Conservation (phyloP, 2,329 filamentous ascomycete genomes). For the Pseudogymnoascus verrucosus region DNA sequence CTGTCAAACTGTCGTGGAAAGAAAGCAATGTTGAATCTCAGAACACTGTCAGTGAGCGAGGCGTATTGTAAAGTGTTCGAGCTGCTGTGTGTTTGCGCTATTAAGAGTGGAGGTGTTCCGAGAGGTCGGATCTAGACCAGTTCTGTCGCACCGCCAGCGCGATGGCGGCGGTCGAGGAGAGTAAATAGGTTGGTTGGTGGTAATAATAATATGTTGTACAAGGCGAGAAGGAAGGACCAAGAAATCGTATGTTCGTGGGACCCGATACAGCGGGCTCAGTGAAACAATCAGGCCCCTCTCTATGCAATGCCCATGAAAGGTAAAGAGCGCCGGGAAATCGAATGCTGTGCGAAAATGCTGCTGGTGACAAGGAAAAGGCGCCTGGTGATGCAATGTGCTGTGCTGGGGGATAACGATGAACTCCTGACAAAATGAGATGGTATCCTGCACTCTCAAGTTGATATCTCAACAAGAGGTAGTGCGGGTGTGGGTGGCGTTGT, state of each 20-base stretch:
- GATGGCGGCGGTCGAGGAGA: background rate
- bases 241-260: background rate
- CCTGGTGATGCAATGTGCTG: conserved; percentile 1
- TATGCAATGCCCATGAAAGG: background rate
- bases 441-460: background rate
- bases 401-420: conserved; percentile 3
- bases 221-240: background rate
- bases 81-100: background rate
- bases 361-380: background rate
- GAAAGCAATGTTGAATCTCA: background rate
- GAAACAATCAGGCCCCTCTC: background rate
- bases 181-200: background rate
- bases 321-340: background rate
- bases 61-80: background rate
- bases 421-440: conserved; percentile 5
- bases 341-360: background rate
- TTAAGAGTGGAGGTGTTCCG: background rate
- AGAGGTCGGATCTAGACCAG: background rate
- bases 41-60: background rate
- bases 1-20: background rate
- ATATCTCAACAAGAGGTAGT: conserved; percentile 3
- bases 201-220: conserved; percentile 1
- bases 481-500: background rate
- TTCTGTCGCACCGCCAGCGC: background rate
- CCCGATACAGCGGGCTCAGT: background rate